phyloP scores from a whole-genome alignment of 2,329 filamentous ascomycete species.

The Trichoderma sp. region DNA sequence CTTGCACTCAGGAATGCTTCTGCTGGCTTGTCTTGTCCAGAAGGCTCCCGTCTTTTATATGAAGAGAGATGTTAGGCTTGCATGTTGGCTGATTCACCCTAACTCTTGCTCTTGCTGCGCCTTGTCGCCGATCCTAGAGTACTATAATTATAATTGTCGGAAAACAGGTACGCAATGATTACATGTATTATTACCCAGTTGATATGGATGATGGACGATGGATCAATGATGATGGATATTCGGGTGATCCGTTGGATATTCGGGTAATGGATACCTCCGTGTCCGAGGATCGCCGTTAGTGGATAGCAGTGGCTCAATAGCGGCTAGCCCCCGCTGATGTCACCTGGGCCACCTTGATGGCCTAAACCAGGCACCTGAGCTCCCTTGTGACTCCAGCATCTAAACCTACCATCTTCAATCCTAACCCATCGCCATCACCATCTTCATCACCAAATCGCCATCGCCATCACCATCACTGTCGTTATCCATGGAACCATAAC shows the following conservation, averaged over 20 bases:
- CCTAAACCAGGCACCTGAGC: not conserved
- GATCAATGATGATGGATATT: not conserved
- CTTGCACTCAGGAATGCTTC: not conserved
- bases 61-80: not conserved
- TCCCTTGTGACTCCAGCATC: not conserved
- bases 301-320: not conserved
- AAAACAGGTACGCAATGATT: not conserved
- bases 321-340: conserved; percentile 7
- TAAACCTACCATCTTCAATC: not conserved
- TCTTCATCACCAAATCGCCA: not conserved
- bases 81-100: not conserved
- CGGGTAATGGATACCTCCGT: not conserved
- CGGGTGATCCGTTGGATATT: not conserved
- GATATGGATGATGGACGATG: too few relatives aligned
- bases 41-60: not conserved
- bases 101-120: not conserved
- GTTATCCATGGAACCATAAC: conserved; percentile 11
- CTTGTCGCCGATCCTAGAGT: not conserved
- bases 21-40: not conserved
- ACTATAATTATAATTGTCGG: not conserved
- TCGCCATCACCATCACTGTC: not conserved
- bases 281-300: not conserved
- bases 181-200: not conserved
- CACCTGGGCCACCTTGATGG: conserved; percentile 20
- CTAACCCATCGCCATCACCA: not conserved